These are phyloP conservation scores for Cairneyella variabilis DNA, from an alignment of 495 filamentous ascomycete genomes.

Conservation along the genomic window DNA sequence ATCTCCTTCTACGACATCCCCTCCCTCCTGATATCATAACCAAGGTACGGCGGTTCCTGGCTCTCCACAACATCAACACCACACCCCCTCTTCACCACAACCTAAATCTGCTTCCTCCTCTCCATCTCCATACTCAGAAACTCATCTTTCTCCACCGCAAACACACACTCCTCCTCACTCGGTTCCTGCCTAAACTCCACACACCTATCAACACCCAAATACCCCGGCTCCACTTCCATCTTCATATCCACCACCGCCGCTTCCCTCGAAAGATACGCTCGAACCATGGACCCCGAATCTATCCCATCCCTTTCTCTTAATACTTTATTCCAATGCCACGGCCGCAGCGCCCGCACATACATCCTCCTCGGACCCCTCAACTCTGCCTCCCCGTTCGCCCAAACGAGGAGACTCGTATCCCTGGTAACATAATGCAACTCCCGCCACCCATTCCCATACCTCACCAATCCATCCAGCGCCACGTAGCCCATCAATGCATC, in stretches of 20 bases:
- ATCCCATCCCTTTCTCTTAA: no score
- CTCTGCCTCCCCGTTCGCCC: slow-evolving; percentile 7
- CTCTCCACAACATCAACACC: slow-evolving; percentile 15
- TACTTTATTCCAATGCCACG: slow-evolving; percentile 14
- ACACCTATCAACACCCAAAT: no score
- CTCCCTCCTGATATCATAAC: slow-evolving; percentile 21
- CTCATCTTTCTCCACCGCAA: slow-evolving; percentile 1
- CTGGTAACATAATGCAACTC: slow-evolving; percentile 23
- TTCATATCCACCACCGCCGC: slow-evolving; percentile 18
- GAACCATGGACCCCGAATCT: no score
- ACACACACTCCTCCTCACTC: no score
- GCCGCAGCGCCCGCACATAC: slow-evolving; percentile 18
- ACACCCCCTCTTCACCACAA: slow-evolving; percentile 24
- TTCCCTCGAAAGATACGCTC: slow-evolving; percentile 12
- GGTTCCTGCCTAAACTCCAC: no score
- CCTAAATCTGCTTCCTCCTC: slow-evolving; percentile 20
- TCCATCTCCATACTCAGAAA: background rate
- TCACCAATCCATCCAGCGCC: slow-evolving; percentile 25
- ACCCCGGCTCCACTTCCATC: background rate
- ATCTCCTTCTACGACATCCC: no score
- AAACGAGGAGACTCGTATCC: slow-evolving; percentile 22
- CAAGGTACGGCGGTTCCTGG: slow-evolving; percentile 13
- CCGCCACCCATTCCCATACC: slow-evolving; percentile 26
- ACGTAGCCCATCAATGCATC: slow-evolving; percentile 9
- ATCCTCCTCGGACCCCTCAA: slow-evolving; percentile 14